phyloP scores from a whole-genome alignment of 1,284 basidiomycete genomes.

The Vanrija sp. region DNA sequence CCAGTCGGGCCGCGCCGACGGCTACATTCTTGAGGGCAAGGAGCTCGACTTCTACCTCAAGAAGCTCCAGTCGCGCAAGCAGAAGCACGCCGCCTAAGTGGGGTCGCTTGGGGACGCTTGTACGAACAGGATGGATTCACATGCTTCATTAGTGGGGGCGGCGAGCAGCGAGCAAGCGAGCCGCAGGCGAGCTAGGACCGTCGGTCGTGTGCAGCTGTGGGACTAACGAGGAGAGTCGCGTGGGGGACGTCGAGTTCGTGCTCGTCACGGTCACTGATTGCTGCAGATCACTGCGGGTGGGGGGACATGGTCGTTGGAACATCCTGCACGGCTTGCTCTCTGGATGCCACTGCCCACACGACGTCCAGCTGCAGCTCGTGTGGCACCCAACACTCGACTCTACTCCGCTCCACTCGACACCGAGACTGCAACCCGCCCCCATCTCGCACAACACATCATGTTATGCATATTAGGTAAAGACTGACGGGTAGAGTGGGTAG shows the following conservation, averaged over 20 bases:
- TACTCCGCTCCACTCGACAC: conserved; percentile 14
- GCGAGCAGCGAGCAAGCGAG: background rate
- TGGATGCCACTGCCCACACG: too few species aligned
- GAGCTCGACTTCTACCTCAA: conserved; percentile 95
- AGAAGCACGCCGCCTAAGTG: conserved; percentile 66
- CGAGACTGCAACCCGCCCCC: too few species aligned
- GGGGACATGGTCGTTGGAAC: too few species aligned
- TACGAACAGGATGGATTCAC: conserved; percentile 27
- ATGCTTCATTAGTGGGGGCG: conserved; percentile 13
- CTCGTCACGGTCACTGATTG: too few species aligned
- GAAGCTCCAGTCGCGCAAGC: conserved; percentile 86
- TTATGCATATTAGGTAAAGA: too few species aligned
- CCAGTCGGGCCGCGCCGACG: conserved; percentile 88
- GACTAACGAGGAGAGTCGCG: too few species aligned
- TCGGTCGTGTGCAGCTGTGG: too few species aligned
- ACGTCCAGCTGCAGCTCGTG: too few species aligned
- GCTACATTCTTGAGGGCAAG: conserved; percentile 93
- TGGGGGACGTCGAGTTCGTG: too few species aligned
- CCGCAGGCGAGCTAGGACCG: background rate
- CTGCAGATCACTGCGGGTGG: too few species aligned
- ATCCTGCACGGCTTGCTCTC: background rate
- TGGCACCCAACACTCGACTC: too few species aligned
- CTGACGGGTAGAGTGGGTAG: background rate
- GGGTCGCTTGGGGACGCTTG: conserved; percentile 18
- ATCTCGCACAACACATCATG: too few species aligned